Conservation (phyloP, 2,329 filamentous ascomycete species). For the Phoma sp. region DNA sequence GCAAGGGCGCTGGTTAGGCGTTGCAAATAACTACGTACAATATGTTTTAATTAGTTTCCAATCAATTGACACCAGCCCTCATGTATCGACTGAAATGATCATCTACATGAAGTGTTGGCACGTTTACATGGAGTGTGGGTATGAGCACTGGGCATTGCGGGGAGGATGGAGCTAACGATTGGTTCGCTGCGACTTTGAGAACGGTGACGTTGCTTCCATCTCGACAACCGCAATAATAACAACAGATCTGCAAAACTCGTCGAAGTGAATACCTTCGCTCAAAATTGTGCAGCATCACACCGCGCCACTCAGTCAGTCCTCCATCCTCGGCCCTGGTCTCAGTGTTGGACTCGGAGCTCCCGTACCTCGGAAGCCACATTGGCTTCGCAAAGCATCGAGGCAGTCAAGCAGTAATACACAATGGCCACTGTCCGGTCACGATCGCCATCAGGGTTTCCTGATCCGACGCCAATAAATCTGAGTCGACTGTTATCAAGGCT, state of each 20-base stretch:
- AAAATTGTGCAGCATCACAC: too few relatives aligned
- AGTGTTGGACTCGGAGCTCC: neutral
- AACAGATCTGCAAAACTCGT: neutral
- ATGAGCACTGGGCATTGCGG: slow-evolving; percentile 2
- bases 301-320: too few relatives aligned
- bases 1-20: neutral
- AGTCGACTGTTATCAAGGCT: slow-evolving; percentile 70
- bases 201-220: slow-evolving; percentile 13
- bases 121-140: too few relatives aligned
- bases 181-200: neutral
- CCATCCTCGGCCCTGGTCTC: neutral
- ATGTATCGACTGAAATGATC: neutral
- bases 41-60: neutral
- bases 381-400: neutral
- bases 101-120: neutral
- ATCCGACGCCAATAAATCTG: slow-evolving; percentile 58
- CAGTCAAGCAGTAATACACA: neutral
- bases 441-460: slow-evolving; percentile 34
- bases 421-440: slow-evolving; percentile 31
- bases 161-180: neutral
- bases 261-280: neutral
- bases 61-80: neutral
- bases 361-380: neutral
- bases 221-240: neutral
- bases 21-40: neutral